Percentiles rank a stretch among this genome's conserved stretches.
Conservation (phyloP, 2,329 filamentous ascomycete genomes). For the Xylaria sp. region DNA sequence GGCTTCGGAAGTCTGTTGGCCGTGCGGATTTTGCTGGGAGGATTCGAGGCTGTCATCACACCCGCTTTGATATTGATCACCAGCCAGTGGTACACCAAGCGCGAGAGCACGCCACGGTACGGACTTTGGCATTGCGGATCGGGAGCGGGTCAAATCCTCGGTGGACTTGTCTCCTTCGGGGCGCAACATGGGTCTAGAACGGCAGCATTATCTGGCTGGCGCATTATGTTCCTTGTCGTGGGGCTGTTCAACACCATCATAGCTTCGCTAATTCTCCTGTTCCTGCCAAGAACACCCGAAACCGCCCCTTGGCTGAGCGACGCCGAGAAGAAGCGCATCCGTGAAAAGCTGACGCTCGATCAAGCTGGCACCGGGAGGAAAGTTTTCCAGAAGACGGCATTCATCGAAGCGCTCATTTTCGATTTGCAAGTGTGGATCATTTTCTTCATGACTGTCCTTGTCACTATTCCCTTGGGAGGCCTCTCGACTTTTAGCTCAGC, state of each 20-base stretch:
- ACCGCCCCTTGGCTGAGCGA: conserved; percentile 55
- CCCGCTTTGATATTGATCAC: conserved; percentile 76
- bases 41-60: conserved; percentile 75
- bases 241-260: conserved; percentile 59
- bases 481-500: conserved; percentile 42
- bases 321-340: conserved; percentile 57
- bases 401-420: conserved; percentile 60
- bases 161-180: conserved; percentile 60
- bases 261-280: conserved; percentile 54
- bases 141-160: conserved; percentile 66
- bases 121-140: conserved; percentile 74
- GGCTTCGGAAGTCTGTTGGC: conserved; percentile 71
- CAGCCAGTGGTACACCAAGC: conserved; percentile 77
- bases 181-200: conserved; percentile 61
- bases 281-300: conserved; percentile 63
- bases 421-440: conserved; percentile 66
- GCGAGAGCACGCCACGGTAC: conserved; percentile 71
- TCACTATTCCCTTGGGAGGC: conserved; percentile 53
- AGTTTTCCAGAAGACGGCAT: conserved; percentile 63
- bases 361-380: conserved; percentile 67
- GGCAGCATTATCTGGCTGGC: conserved; percentile 55
- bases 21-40: conserved; percentile 74
- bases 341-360: conserved; percentile 66
- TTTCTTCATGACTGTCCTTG: conserved; percentile 52
- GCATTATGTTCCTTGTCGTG: conserved; percentile 62